phyloP scores from a whole-genome alignment of 192 early-diverging fungal species.

The Backusella tarrabulga region DNA sequence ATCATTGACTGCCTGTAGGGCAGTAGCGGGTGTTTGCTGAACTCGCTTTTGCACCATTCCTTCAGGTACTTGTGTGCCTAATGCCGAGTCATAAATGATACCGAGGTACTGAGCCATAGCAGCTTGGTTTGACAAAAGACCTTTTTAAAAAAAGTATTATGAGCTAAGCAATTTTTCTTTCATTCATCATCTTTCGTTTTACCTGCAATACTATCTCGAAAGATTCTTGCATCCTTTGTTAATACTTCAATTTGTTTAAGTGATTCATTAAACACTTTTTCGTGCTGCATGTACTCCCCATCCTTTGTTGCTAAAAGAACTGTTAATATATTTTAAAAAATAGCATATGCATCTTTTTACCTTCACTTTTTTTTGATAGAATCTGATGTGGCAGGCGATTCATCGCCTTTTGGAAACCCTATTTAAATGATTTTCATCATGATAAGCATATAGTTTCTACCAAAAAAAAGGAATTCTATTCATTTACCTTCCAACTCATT shows the following conservation, averaged over 20 bases:
- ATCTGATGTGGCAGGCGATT: constrained; percentile 78
- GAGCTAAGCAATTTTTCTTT: background rate
- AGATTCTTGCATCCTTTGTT: constrained; percentile 64
- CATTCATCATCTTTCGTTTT: constrained; percentile 2
- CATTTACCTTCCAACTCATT: constrained; percentile 15
- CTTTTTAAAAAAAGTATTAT: constrained; percentile 7
- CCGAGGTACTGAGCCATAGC: constrained; percentile 20
- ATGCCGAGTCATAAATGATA: constrained; percentile 19
- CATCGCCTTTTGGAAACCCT: constrained; percentile 66
- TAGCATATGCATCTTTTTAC: background rate
- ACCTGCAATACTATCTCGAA: constrained; percentile 57
- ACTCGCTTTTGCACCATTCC: constrained; percentile 41
- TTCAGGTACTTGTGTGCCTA: constrained; percentile 48
- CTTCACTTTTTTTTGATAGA: constrained; percentile 49
- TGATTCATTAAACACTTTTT: constrained; percentile 60
- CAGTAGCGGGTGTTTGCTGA: constrained; percentile 43
- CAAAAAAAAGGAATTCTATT: background rate
- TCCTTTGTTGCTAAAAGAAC: constrained; percentile 45
- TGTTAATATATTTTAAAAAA: background rate
- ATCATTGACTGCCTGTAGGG: constrained; percentile 48
- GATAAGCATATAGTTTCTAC: background rate
- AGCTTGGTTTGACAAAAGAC: constrained; percentile 24
- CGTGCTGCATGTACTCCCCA: constrained; percentile 61
- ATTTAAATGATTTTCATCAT: background rate
- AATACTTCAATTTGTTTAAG: constrained; percentile 55